phyloP scores from a whole-genome alignment of 768 basidiomycete species.

The Psilocybe subaeruginosa region DNA sequence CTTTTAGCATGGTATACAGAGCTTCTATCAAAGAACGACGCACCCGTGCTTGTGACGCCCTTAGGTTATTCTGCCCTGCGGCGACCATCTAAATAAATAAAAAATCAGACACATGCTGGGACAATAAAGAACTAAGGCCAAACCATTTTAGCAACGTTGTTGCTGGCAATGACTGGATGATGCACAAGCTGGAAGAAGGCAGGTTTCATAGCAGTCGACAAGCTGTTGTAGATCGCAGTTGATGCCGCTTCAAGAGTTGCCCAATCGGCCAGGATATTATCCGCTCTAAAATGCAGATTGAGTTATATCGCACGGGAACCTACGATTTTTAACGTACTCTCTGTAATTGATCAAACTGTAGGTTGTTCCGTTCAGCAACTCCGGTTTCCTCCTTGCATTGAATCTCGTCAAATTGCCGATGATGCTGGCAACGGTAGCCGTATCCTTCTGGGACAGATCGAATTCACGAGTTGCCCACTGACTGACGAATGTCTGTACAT shows the following conservation, averaged over 20 bases:
- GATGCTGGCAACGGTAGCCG: slow-evolving; percentile 50
- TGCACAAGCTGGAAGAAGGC: slow-evolving; percentile 77
- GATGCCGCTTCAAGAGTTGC: slow-evolving; percentile 49
- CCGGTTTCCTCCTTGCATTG: slow-evolving; percentile 67
- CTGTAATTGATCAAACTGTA: slow-evolving; percentile 69
- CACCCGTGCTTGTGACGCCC: slow-evolving; percentile 63
- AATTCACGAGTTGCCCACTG: slow-evolving; percentile 72
- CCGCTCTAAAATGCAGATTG: slow-evolving; percentile 45
- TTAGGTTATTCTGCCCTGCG: slow-evolving; percentile 62
- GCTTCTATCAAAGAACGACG: slow-evolving; percentile 3
- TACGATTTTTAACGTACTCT: slow-evolving; percentile 49
- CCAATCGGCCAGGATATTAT: slow-evolving; percentile 56
- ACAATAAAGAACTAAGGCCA: background rate
- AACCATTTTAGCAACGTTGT: slow-evolving; percentile 57
- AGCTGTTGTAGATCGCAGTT: slow-evolving; percentile 55
- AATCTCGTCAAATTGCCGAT: slow-evolving; percentile 58
- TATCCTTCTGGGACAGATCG: slow-evolving; percentile 41
- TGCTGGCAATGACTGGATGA: slow-evolving; percentile 62
- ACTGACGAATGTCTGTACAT: slow-evolving; percentile 53
- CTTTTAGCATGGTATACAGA: background rate
- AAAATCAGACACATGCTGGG: too few relatives aligned
- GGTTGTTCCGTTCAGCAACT: slow-evolving; percentile 62
- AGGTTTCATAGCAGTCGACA: slow-evolving; percentile 48
- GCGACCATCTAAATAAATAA: slow-evolving; percentile 43
- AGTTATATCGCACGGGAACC: background rate